Evolutionary conservation across 768 basidiomycete genomes (phyloP), one percentile per base, ranked within the genome.

Genomic region (Lactifluus piperatus): DNA sequence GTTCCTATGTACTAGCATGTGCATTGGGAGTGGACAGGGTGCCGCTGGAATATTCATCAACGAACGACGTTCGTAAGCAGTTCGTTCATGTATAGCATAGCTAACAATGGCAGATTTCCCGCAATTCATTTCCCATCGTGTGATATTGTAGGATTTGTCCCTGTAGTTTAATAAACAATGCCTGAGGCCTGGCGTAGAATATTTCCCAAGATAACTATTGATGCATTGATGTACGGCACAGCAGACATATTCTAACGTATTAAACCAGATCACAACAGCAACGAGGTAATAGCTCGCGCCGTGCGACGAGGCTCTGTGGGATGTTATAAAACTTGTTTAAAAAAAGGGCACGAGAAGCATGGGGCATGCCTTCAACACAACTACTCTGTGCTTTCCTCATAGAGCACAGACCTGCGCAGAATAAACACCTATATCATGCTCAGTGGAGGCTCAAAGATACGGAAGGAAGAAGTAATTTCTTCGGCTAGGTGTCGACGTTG

Each of bases 11-110:
- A 94, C 92, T 2, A 89, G 87, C 57, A 84, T 84, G 83, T 85
- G 83, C 65, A 72, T 89, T 27, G 93, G 93, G 22, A 88, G 86
- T 66, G 92, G 92, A 18, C 92, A 94, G 92, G 91, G 89, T 6
- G 88, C 89, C 16, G 88, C 88, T 1, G 83, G 83, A 4, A 79
- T 91, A 37, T 86, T 91, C 59, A 83, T 91, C 16, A 89, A 89
- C 65, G 88, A 91, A 51, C 53, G 44, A 14, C 39, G 48, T 18
- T 56, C 30, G 13, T 52, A 43, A 60, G 13, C 43, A 9, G 22
- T 26, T 18, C 44, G 24, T 18, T 18, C 14, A 18, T 18, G 37
- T 27, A 24, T 27, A 22, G 16, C 44, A 26, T 27, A n/a, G 37
- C 16, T 39, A 39, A 22, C 43, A 34, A 34, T 10, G 24, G 32